Evolutionary conservation across 345 rosid genomes (phyloP).

Genomic region (Camelina laxa): DNA sequence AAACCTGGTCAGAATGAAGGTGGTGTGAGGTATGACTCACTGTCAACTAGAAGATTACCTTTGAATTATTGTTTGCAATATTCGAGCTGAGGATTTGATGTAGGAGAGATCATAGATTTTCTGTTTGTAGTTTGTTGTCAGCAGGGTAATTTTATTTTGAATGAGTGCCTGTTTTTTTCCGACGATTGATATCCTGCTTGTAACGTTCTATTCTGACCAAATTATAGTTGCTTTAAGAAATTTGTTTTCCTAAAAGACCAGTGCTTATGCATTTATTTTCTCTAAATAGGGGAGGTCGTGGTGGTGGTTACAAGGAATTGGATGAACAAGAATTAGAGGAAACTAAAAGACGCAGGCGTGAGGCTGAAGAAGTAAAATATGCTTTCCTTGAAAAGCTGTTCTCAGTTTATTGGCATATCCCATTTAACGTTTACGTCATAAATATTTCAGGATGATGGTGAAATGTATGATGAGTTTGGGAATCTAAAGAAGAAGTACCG

Average conservation of each 20-base stretch:
- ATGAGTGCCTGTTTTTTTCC: background rate
- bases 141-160: constrained; percentile 12
- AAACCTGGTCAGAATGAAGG: constrained; percentile 97
- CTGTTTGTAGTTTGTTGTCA: background rate
- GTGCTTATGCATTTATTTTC: constrained; percentile 7
- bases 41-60: background rate
- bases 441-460: constrained; percentile 86
- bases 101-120: background rate
- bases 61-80: constrained; percentile 17
- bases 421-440: constrained; percentile 25
- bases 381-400: constrained; percentile 23
- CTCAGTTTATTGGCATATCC: constrained; percentile 20
- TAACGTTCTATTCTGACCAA: background rate
- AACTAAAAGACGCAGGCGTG: constrained; percentile 87
- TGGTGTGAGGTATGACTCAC: constrained; percentile 76
- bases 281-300: constrained; percentile 90
- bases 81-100: background rate
- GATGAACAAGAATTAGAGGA: constrained; percentile 99
- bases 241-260: background rate
- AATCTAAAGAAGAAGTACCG: constrained; percentile 96
- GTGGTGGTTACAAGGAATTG: constrained; percentile 97
- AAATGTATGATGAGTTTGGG: constrained; percentile 98
- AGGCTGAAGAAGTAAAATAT: constrained; percentile 82
- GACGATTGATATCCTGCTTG: background rate
- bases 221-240: constrained; percentile 6